phyloP scores from a whole-genome alignment of 2,329 filamentous ascomycete genomes.

The Endoconidiophora polonica region DNA sequence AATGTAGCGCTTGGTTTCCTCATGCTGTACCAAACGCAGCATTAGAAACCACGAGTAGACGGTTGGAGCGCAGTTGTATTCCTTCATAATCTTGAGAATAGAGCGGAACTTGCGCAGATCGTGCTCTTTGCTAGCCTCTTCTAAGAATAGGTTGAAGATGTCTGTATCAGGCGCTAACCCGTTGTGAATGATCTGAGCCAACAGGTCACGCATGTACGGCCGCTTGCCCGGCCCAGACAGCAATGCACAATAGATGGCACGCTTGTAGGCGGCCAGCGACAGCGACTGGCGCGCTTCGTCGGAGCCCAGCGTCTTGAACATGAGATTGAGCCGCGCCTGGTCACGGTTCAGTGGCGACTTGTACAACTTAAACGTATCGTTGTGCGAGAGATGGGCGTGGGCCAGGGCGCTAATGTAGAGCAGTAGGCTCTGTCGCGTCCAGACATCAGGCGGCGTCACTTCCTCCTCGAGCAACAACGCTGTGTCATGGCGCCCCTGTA shows the following conservation, averaged over 20 bases:
- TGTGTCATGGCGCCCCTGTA: slow-evolving; percentile 17
- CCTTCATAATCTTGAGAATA: slow-evolving; percentile 26
- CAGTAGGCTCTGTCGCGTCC: slow-evolving; percentile 27
- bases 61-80: slow-evolving; percentile 24
- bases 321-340: slow-evolving; percentile 22
- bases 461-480: slow-evolving; percentile 18
- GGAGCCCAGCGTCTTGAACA: slow-evolving; percentile 25
- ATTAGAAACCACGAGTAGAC: slow-evolving; percentile 32
- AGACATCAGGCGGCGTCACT: slow-evolving; percentile 23
- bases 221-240: slow-evolving; percentile 16
- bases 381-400: slow-evolving; percentile 21
- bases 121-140: slow-evolving; percentile 23
- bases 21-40: slow-evolving; percentile 38
- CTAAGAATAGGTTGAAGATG: slow-evolving; percentile 32
- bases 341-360: slow-evolving; percentile 21
- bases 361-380: slow-evolving; percentile 23
- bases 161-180: slow-evolving; percentile 28
- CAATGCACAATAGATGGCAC: slow-evolving; percentile 27
- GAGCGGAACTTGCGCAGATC: slow-evolving; percentile 27
- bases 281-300: slow-evolving; percentile 20
- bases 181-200: slow-evolving; percentile 22
- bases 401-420: slow-evolving; percentile 27
- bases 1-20: slow-evolving; percentile 33
- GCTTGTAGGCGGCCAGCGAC: slow-evolving; percentile 26
- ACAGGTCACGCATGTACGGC: slow-evolving; percentile 20